Conservation (phyloP, 2,329 filamentous ascomycete genomes). For the Myriosclerotinia curreyana region DNA sequence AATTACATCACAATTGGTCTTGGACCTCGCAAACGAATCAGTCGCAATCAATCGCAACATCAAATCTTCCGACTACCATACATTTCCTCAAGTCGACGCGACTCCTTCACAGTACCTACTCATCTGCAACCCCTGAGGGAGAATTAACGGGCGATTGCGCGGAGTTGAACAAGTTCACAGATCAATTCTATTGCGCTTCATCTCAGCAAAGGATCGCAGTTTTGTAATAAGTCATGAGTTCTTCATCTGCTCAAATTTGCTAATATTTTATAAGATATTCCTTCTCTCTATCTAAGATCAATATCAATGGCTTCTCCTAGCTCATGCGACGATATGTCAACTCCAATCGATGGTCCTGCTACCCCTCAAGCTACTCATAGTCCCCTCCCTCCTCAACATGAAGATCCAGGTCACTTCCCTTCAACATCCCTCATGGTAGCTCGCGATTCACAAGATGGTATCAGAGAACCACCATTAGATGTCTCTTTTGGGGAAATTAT, state of each 20-base stretch:
- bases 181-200: neutral
- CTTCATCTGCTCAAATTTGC: slow-evolving; percentile 3
- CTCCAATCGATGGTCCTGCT: slow-evolving; percentile 29
- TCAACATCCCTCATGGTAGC: slow-evolving; percentile 27
- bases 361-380: slow-evolving; percentile 31
- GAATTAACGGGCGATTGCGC: neutral
- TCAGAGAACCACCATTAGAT: neutral
- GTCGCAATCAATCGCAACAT: neutral
- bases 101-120: neutral
- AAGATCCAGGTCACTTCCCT: slow-evolving; percentile 23
- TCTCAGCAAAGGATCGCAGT: neutral
- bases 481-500: slow-evolving; percentile 2
- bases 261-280: neutral
- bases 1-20: neutral
- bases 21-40: neutral
- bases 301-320: slow-evolving; percentile 32
- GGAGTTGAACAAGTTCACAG: neutral
- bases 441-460: neutral
- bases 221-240: slow-evolving; percentile 2
- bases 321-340: slow-evolving; percentile 30
- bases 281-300: neutral
- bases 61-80: neutral
- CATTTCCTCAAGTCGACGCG: neutral
- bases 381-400: slow-evolving; percentile 27
- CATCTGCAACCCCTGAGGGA: neutral